Evolutionary conservation across 495 filamentous ascomycete species (phyloP), one percentile per base, ranked within the genome.

Genomic region (Aspergillus cavernicola): DNA sequence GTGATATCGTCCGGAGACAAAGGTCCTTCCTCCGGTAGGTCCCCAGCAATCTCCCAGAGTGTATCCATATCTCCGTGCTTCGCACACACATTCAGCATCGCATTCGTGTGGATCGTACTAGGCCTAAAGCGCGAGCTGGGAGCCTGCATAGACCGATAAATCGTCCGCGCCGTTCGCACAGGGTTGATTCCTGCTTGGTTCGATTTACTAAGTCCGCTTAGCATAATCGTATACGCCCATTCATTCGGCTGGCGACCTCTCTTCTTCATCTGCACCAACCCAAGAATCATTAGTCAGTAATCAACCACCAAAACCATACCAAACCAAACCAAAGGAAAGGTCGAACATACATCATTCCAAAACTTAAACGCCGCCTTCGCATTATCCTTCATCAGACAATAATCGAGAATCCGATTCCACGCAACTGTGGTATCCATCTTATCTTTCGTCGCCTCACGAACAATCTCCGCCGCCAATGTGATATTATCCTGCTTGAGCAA

Each of bases 241-340:
- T 80, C 70, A 63, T 89, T 89, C 0, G 93, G 93, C 22, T 69
- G 70, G 51, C 88, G 83, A 28, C 74, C 84, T 15, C 89, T 79
- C 70, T 97, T 97, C 71, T 97, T 98, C 93, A 98, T 98, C 87
- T 95, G 50, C 40, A 13, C 32, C 16, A 22, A 12, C 12, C 10
- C 39, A 40, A 51, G 46, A 41, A 23, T 23, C 15, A 9, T 26
- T 15, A 52, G 54, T 61, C 29, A 64, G 52, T 20, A 33, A 23
- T 29, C 26, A 3, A 7, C 22, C 32, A 11, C 57, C 29, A 12
- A 29, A 44, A 6, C 15, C 11, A 44, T 54, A 9, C 47, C 4
- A 10, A 48, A 10, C 13, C 33, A 52, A 18, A 7, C 20, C 2
- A 0, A 50, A 45, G 28, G 12, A 40, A 36, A 16, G 39, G 33